Conservation (phyloP, 2,329 filamentous ascomycete genomes). For the Periconia macrospinosa region DNA sequence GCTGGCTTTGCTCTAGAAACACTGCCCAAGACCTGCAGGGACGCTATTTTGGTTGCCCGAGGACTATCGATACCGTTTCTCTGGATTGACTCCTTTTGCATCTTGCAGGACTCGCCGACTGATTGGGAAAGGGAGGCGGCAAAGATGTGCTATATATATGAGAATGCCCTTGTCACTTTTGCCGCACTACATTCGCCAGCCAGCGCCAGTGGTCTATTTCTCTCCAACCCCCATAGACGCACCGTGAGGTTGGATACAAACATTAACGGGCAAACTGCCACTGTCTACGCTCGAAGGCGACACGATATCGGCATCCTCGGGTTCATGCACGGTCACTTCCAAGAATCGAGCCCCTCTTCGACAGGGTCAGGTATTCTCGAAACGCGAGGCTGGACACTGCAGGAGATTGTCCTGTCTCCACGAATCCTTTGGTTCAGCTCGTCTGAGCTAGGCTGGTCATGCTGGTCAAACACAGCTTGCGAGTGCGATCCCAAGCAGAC, state of each 20-base stretch:
- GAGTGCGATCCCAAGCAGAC: conserved; percentile 1
- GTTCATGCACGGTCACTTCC: background rate
- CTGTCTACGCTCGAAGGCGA: conserved; percentile 8
- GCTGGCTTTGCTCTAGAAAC: background rate
- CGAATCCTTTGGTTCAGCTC: conserved; percentile 7
- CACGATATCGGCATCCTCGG: background rate
- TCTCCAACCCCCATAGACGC: too few species aligned
- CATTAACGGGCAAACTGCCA: too few species aligned
- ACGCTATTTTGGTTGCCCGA: conserved; percentile 3
- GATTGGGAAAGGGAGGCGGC: background rate
- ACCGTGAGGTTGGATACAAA: too few species aligned
- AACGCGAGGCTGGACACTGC: conserved; percentile 8
- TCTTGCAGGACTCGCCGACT: background rate
- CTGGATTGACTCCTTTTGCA: background rate
- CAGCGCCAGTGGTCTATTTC: conserved; percentile 1
- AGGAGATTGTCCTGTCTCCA: conserved; percentile 4
- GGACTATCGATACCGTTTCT: background rate
- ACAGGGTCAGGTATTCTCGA: background rate
- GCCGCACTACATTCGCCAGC: conserved; percentile 1
- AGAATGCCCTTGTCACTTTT: conserved; percentile 2
- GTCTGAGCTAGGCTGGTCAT: conserved; percentile 6
- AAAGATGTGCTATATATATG: background rate
- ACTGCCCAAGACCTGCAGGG: conserved; percentile 3
- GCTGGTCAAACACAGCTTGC: conserved; percentile 2
- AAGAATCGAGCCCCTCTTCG: too few species aligned